Percentiles rank a stretch among this genome's conserved stretches.
Conservation (phyloP, 179 eudicot genomes). For the Beta corolliflora region DNA sequence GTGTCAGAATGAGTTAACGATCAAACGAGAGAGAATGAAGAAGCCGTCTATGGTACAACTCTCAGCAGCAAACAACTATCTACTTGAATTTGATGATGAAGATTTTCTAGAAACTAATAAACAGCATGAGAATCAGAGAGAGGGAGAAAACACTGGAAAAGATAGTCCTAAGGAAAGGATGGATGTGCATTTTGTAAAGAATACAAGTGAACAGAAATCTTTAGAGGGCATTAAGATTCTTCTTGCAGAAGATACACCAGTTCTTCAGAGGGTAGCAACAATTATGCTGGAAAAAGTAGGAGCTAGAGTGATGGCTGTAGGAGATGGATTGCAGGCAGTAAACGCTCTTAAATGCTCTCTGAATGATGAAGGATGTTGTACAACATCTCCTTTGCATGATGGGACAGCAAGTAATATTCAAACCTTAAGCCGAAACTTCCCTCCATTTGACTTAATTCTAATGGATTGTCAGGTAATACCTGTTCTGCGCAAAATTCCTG, state of each 20-base stretch:
- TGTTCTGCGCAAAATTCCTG: background rate
- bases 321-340: slow-evolving; percentile 88
- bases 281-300: slow-evolving; percentile 96
- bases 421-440: slow-evolving; percentile 22
- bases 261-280: slow-evolving; percentile 87
- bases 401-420: slow-evolving; percentile 20
- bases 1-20: slow-evolving; percentile 14
- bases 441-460: slow-evolving; percentile 61
- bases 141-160: slow-evolving; percentile 16
- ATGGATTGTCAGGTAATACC: slow-evolving; percentile 89
- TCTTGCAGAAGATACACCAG: slow-evolving; percentile 93
- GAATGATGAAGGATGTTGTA: slow-evolving; percentile 25
- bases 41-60: slow-evolving; percentile 37
- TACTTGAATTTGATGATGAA: slow-evolving; percentile 47
- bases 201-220: slow-evolving; percentile 42
- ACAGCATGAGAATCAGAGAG: slow-evolving; percentile 20
- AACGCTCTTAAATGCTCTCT: slow-evolving; percentile 51
- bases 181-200: slow-evolving; percentile 30
- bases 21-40: slow-evolving; percentile 31
- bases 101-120: slow-evolving; percentile 34
- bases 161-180: slow-evolving; percentile 30
- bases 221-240: slow-evolving; percentile 71
- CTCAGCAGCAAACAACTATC: slow-evolving; percentile 42
- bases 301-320: slow-evolving; percentile 75
- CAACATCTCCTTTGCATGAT: slow-evolving; percentile 32